phyloP scores from a whole-genome alignment of 164 flowering plant species.

The Vitis amurensis region DNA sequence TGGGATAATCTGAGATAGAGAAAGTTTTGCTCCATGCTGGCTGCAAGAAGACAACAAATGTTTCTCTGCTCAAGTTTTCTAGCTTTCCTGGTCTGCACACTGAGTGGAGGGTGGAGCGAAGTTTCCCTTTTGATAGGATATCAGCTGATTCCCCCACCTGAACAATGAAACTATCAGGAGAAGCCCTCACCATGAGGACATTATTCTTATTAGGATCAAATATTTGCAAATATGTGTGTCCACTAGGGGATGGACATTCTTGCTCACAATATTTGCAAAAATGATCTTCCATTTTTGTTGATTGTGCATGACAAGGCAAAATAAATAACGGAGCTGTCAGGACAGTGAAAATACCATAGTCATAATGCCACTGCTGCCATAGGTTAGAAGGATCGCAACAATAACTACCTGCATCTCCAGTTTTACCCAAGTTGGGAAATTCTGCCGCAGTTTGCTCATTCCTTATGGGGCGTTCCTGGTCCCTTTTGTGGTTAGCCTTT shows the following conservation, averaged over 20 bases:
- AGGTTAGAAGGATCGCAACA: slow-evolving; percentile 29
- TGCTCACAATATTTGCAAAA: slow-evolving; percentile 12
- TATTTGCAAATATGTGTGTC: slow-evolving; percentile 67
- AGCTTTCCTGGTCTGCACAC: slow-evolving; percentile 52
- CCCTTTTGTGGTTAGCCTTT: slow-evolving; percentile 1
- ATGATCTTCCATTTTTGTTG: slow-evolving; percentile 13
- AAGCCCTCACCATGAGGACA: slow-evolving; percentile 48
- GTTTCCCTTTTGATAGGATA: slow-evolving; percentile 78
- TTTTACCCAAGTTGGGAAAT: slow-evolving; percentile 10
- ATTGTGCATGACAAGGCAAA: slow-evolving; percentile 15
- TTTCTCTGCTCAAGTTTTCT: slow-evolving; percentile 68
- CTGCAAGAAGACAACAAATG: slow-evolving; percentile 90
- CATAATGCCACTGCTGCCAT: slow-evolving; percentile 99
- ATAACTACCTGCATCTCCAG: slow-evolving; percentile 16
- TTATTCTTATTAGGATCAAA: slow-evolving; percentile 52
- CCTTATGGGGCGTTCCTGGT: background rate
- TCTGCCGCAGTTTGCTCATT: slow-evolving; percentile 2
- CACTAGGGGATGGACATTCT: slow-evolving; percentile 47
- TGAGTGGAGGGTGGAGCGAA: slow-evolving; percentile 87
- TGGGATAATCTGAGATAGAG: slow-evolving; percentile 39
- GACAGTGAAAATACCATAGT: slow-evolving; percentile 89
- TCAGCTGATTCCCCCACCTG: slow-evolving; percentile 98
- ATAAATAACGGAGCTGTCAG: slow-evolving; percentile 76
- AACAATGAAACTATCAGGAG: slow-evolving; percentile 67
- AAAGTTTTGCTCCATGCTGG: slow-evolving; percentile 83